A percentile compares a stretch with the other conserved stretches of the same genome.
phyloP scores from a whole-genome alignment of 495 filamentous ascomycete species.

The Hyaloscypha hepaticicola region DNA sequence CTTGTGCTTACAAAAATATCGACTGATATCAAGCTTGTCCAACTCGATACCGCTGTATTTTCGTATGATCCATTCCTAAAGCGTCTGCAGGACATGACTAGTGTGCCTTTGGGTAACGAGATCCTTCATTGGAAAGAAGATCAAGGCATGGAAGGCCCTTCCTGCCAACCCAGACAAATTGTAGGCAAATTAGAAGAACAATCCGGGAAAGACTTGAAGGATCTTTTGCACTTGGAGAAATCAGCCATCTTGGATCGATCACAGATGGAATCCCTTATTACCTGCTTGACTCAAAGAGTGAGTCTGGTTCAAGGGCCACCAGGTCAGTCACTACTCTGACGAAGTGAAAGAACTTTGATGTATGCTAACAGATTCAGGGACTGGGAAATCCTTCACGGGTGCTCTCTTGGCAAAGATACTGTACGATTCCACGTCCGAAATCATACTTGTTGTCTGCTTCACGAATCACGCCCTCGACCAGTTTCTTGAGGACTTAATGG shows the following conservation, averaged over 20 bases:
- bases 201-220: conserved; percentile 31
- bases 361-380: conserved; percentile 48
- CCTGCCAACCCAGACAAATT: conserved; percentile 20
- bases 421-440: conserved; percentile 48
- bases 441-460: conserved; percentile 60
- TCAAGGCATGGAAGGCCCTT: conserved; percentile 25
- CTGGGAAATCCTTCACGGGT: conserved; percentile 79
- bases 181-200: neutral
- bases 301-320: conserved; percentile 76
- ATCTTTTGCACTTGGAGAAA: conserved; percentile 34
- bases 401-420: conserved; percentile 62
- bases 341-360: neutral
- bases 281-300: conserved; percentile 53
- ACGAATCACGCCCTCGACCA: conserved; percentile 79
- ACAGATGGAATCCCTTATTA: conserved; percentile 56
- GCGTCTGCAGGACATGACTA: conserved; percentile 54
- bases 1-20: conserved; percentile 44
- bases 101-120: conserved; percentile 52
- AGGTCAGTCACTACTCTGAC: conserved; percentile 44
- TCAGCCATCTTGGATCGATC: conserved; percentile 45
- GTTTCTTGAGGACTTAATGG: conserved; percentile 66
- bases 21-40: conserved; percentile 46
- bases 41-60: conserved; percentile 66
- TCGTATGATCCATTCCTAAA: conserved; percentile 69
- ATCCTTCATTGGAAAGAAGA: conserved; percentile 42